Conservation (phyloP, 176 grass and related monocot genomes). For the Chrysopogon serrulatus region DNA sequence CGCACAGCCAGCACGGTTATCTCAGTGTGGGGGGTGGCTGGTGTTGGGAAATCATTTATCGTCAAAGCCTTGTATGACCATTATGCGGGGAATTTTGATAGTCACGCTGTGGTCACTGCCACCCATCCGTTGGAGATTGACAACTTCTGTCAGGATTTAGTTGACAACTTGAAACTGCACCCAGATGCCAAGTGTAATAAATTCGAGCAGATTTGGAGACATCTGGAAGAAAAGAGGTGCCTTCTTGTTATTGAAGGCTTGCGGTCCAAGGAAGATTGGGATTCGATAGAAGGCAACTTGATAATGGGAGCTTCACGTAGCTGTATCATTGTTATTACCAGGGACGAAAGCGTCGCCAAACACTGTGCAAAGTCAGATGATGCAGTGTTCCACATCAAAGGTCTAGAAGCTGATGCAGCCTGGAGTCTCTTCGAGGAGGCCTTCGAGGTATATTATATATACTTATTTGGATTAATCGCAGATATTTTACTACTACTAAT, state of each 20-base stretch:
- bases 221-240: not conserved
- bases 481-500: too few species aligned
- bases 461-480: too few species aligned
- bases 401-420: not conserved
- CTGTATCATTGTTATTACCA: not conserved
- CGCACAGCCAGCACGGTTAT: too few species aligned
- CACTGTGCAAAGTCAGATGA: not conserved
- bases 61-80: not conserved
- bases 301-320: not conserved
- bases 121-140: not conserved
- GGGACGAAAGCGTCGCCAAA: not conserved
- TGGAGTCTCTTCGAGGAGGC: not conserved
- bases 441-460: too few species aligned
- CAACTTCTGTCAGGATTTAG: not conserved
- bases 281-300: not conserved
- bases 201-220: not conserved
- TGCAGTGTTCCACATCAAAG: not conserved
- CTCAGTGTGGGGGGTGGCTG: not conserved
- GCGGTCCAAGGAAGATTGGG: not conserved
- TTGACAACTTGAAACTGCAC: too few species aligned
- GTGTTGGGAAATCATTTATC: not conserved
- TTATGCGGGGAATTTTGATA: fast-evolving
- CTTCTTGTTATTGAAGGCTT: not conserved
- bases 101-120: not conserved
- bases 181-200: not conserved